Base-by-base conservation (phyloP, 2,329 filamentous ascomycete genomes). In the Oidium heveae region DNA sequence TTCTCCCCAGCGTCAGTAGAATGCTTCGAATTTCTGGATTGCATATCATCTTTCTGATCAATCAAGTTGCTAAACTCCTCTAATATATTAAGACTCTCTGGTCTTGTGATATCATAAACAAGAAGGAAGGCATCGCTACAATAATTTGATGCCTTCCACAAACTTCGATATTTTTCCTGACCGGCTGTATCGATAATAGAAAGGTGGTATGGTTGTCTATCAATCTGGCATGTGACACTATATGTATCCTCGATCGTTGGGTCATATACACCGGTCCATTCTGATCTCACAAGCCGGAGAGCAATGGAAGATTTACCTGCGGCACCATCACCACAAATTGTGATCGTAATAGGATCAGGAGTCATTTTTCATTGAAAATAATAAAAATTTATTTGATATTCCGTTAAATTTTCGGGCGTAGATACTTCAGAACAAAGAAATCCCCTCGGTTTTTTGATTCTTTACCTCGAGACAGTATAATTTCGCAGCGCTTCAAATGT, bases 91-190 rank as follows among this genome's bases (percentile, higher is more conserved):
- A 91, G 75, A 44, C 79, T 83, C 63, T 77, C 72, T 56, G 68
- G 66, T 46, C 76, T 77, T 1, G 85, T 91, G 68, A 91, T 89
- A 69, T 91, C 85, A 74, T 91, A 91, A 61, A 91, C 85, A 62
- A 91, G 75, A 22, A 91, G 73, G 69, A 89, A 91, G 58, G 84
- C 85, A 65, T 91, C 85, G 58, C 82, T 82, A 64, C 77, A 75
- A 16, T 89, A 76, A 66, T 88, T 89, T 24, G 80, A 80, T 36
- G 79, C 74, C 1, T 83, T 84, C 85, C 85, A 91, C 72, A 91
- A 84, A 61, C 83, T 81, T 60, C 85, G 81, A 70, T 91, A 91
- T 69, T 91, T 85, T 69, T 91, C 85, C 67, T 91, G 85, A n/a
- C 85, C 85, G 28, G 85, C 85, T 0, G 85, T 89, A 70, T 91